phyloP scores from a whole-genome alignment of 2,329 filamentous ascomycete species.

The Paradendryphiella salina region DNA sequence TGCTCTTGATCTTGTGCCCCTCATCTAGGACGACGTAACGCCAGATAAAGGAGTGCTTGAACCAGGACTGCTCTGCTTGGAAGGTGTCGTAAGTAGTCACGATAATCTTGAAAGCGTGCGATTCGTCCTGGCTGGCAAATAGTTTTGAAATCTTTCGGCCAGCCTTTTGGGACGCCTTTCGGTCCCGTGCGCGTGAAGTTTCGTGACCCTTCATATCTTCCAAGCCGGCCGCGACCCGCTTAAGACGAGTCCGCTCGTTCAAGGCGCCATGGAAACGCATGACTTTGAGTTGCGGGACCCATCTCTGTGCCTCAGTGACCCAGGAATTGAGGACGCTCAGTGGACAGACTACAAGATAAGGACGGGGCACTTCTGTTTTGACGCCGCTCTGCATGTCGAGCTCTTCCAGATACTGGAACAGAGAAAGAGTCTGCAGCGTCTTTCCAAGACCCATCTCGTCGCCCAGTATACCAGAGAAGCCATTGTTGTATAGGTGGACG shows the following conservation, averaged over 20 bases:
- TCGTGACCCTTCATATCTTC: slow-evolving; percentile 54
- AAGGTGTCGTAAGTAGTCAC: slow-evolving; percentile 98
- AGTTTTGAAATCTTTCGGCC: slow-evolving; percentile 38
- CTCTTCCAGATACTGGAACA: slow-evolving; percentile 96
- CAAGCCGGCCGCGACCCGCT: slow-evolving; percentile 53
- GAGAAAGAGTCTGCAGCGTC: slow-evolving; percentile 95
- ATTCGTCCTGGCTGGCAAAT: slow-evolving; percentile 28
- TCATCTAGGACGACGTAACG: slow-evolving; percentile 99
- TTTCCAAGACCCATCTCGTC: slow-evolving; percentile 99
- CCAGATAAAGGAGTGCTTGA: slow-evolving; percentile 96
- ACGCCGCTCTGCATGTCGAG: slow-evolving; percentile 63
- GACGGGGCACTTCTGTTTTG: slow-evolving; percentile 68
- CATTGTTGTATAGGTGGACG: slow-evolving; percentile 98
- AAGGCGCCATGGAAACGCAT: slow-evolving; percentile 96
- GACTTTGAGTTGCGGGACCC: slow-evolving; percentile 82
- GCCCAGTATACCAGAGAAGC: slow-evolving; percentile 95
- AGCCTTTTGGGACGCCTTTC: slow-evolving; percentile 87
- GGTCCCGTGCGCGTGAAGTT: slow-evolving; percentile 76
- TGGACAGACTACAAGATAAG: slow-evolving; percentile 94
- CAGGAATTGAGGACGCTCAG: slow-evolving; percentile 96
- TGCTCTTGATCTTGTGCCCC: slow-evolving; percentile 98
- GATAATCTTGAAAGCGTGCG: slow-evolving; percentile 59
- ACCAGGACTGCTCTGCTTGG: slow-evolving; percentile 90
- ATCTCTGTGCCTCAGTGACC: slow-evolving; percentile 97
- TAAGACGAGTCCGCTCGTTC: slow-evolving; percentile 75